Conservation (phyloP, 257 asterid genomes). For the Penstemon barbatus region DNA sequence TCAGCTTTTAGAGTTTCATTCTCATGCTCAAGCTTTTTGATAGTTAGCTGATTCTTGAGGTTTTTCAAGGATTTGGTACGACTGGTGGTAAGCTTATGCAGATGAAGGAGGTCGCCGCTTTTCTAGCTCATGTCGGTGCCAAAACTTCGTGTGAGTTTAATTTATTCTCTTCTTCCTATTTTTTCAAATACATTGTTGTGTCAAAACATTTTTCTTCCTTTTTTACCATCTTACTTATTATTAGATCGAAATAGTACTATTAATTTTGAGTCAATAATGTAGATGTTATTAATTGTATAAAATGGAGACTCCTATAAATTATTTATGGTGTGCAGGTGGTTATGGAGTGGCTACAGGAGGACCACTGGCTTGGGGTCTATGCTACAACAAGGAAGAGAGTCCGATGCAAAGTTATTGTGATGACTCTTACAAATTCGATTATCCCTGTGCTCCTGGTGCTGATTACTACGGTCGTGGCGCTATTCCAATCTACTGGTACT, state of each 20-base stretch:
- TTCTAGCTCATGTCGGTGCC: constrained; percentile 84
- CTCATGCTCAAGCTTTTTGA: too few relatives aligned
- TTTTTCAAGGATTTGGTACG: constrained; percentile 86
- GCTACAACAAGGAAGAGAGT: constrained; percentile 74
- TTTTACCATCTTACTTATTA: neutral
- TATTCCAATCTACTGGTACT: constrained; percentile 77
- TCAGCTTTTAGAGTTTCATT: too few relatives aligned
- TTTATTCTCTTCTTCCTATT: too few relatives aligned
- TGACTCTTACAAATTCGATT: constrained; percentile 43
- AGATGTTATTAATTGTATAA: too few relatives aligned
- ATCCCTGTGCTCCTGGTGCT: constrained; percentile 80
- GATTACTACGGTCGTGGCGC: constrained; percentile 92
- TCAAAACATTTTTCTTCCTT: neutral
- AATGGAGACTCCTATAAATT: neutral
- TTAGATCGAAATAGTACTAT: too few relatives aligned
- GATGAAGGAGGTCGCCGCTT: constrained; percentile 77
- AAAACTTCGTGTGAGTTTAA: constrained; percentile 50
- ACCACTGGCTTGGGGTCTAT: constrained; percentile 91
- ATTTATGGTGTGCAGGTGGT: constrained; percentile 60
- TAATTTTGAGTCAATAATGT: too few relatives aligned
- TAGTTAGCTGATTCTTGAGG: too few relatives aligned
- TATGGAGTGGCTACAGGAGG: constrained; percentile 92
- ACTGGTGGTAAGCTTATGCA: constrained; percentile 66
- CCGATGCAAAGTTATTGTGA: constrained; percentile 54
- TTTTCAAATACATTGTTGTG: neutral